These are phyloP conservation scores for Cicer yamashitae DNA, from an alignment of 306 rosid species.

Conservation along the genomic window DNA sequence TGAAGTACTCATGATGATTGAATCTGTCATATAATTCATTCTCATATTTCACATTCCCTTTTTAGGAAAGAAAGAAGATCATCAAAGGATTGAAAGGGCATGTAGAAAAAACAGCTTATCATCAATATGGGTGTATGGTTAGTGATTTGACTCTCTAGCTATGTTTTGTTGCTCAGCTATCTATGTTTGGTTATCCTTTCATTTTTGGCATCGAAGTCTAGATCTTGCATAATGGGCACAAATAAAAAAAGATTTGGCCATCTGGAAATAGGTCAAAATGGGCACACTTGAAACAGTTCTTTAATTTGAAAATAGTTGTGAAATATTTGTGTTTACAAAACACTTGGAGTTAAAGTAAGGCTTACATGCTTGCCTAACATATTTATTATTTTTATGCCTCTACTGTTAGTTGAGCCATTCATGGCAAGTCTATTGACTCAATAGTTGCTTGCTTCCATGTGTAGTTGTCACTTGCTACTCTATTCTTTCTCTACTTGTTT, in stretches of 20 bases:
- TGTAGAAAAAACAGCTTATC: constrained; percentile 67
- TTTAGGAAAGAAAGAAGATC: constrained; percentile 92
- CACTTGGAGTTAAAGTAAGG: neutral
- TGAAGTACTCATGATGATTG: constrained; percentile 34
- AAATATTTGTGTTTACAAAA: neutral
- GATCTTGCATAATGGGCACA: constrained; percentile 5
- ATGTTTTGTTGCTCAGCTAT: constrained; percentile 36
- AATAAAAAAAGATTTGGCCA: neutral
- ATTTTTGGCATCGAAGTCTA: constrained; percentile 17
- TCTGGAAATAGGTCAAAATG: constrained; percentile 19
- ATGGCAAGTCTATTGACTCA: constrained; percentile 10
- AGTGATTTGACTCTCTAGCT: constrained; percentile 42
- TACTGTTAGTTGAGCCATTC: constrained; percentile 5
- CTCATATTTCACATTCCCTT: constrained; percentile 41
- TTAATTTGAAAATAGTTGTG: constrained; percentile 22
- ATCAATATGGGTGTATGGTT: constrained; percentile 86
- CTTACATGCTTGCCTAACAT: constrained; percentile 9
- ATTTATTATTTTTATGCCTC: constrained; percentile 18
- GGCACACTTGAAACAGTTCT: neutral
- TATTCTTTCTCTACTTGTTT: constrained; percentile 19
- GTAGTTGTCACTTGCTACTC: constrained; percentile 23
- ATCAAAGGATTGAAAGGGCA: constrained; percentile 92
- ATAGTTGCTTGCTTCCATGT: constrained; percentile 9
- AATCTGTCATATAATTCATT: constrained; percentile 33
- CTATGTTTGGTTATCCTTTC: constrained; percentile 28